A percentile compares a stretch with the other conserved stretches of the same genome.
Conservation (phyloP, 2,329 filamentous ascomycete species). For the Aspergillus pseudoglaucus region DNA sequence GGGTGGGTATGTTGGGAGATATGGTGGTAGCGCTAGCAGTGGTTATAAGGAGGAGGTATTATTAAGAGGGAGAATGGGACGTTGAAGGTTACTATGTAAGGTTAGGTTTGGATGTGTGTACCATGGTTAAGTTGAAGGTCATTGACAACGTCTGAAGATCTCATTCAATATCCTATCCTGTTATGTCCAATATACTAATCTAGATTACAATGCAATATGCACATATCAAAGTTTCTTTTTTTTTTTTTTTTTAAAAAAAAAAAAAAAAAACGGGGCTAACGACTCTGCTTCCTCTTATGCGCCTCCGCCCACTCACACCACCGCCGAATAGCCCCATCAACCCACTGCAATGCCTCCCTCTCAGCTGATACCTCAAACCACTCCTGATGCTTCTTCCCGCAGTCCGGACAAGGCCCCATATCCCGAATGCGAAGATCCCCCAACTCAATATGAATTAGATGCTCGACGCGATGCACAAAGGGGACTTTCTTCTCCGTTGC, state of each 20-base stretch:
- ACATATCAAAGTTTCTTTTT: too few species aligned
- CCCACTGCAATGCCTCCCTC: constrained; percentile 59
- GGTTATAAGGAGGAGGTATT: background rate
- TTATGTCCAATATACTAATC: too few species aligned
- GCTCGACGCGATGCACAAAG: constrained; percentile 80
- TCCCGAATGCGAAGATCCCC: constrained; percentile 50
- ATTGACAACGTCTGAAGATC: too few species aligned
- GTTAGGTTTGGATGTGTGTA: background rate
- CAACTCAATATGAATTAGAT: constrained; percentile 87
- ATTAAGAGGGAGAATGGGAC: constrained; percentile 2
- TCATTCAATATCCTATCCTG: too few species aligned
- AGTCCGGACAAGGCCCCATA: constrained; percentile 62
- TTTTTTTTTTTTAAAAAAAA: too few species aligned
- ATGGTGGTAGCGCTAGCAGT: background rate
- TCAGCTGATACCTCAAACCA: constrained; percentile 89
- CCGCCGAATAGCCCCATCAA: constrained; percentile 68
- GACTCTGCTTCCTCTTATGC: background rate
- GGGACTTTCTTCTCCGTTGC: constrained; percentile 61
- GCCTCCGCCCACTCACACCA: constrained; percentile 81
- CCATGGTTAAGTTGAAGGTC: too few species aligned
- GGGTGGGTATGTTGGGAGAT: constrained; percentile 3
- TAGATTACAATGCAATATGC: background rate
- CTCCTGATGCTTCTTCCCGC: constrained; percentile 80
- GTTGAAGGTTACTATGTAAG: background rate
- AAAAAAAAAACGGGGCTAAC: background rate